A percentile compares a stretch with the other conserved stretches of the same genome.
Evolutionary conservation across 768 basidiomycete genomes (phyloP).

Genomic region (Kwoniella sp.): DNA sequence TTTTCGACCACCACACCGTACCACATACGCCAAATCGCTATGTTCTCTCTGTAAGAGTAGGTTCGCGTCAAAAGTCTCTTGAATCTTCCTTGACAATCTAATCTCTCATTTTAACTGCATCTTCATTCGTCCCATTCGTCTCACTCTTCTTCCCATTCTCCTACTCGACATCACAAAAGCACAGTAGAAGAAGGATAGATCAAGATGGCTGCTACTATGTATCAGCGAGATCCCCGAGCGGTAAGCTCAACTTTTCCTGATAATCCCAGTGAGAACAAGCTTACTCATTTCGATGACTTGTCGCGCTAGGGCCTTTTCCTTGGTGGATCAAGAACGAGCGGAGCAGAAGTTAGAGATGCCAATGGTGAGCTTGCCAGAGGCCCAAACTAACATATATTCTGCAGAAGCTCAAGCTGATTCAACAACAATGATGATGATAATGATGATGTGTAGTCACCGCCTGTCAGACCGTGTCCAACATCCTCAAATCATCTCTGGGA

Average conservation of each 20-base stretch:
- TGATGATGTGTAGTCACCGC: slow-evolving; percentile 71
- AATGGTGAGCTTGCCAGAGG: slow-evolving; percentile 67
- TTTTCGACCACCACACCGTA: not conserved
- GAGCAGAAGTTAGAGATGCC: slow-evolving; percentile 94
- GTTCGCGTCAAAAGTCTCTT: slow-evolving; percentile 26
- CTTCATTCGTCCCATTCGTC: not conserved
- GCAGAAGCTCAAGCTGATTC: no score
- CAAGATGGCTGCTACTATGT: slow-evolving; percentile 55
- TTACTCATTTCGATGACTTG: not conserved
- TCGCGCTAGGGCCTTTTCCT: slow-evolving; percentile 71
- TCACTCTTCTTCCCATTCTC: no score
- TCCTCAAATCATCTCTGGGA: slow-evolving; percentile 92
- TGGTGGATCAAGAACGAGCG: slow-evolving; percentile 88
- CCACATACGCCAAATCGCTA: slow-evolving; percentile 1
- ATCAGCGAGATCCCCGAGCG: slow-evolving; percentile 56
- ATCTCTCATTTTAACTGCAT: not conserved
- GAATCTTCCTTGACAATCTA: not conserved
- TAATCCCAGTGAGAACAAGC: not conserved
- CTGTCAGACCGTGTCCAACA: slow-evolving; percentile 93
- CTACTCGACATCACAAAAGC: not conserved
- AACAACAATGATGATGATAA: not conserved
- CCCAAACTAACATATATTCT: no score
- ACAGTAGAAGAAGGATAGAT: not conserved
- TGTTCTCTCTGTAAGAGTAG: slow-evolving; percentile 14
- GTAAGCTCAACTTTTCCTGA: slow-evolving; percentile 32